phyloP scores from a whole-genome alignment of 768 basidiomycete genomes.

The Suillus paluster region DNA sequence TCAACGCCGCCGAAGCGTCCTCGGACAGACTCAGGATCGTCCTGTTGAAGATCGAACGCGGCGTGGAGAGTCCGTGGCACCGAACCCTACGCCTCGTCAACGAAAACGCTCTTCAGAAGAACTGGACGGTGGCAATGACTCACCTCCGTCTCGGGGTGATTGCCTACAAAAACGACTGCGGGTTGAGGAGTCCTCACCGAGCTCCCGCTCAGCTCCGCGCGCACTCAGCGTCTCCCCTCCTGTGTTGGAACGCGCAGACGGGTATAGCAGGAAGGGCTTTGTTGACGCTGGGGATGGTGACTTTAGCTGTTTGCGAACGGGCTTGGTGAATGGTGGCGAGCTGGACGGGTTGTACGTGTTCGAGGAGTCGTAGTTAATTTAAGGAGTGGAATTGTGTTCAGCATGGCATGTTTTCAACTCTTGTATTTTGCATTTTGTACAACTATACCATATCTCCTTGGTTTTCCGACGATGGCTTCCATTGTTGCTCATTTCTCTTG shows the following conservation, averaged over 20 bases:
- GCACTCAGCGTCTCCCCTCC: conserved; percentile 23
- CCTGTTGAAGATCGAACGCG: conserved; percentile 3
- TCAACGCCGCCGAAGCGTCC: conserved; percentile 48
- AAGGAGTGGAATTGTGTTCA: conserved; percentile 4
- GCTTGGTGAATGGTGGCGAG: conserved; percentile 35
- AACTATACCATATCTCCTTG: conserved; percentile 10
- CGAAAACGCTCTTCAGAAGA: conserved; percentile 58
- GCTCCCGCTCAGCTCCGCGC: conserved; percentile 8
- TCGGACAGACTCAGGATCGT: conserved; percentile 25
- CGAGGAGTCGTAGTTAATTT: conserved; percentile 18
- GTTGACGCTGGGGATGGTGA: conserved; percentile 20
- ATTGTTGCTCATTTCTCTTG: background rate
- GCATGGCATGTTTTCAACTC: conserved; percentile 8
- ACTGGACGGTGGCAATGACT: conserved; percentile 34
- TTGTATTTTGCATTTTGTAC: conserved; percentile 13
- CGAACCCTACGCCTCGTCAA: conserved; percentile 27
- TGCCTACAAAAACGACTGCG: conserved; percentile 32
- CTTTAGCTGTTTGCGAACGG: conserved; percentile 24
- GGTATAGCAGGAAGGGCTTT: conserved; percentile 11
- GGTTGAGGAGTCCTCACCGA: conserved; percentile 20
- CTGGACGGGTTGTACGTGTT: conserved; percentile 37
- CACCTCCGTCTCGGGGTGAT: conserved; percentile 16
- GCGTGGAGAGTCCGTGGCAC: conserved; percentile 3
- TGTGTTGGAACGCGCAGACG: conserved; percentile 4
- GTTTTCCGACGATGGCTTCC: background rate